These are phyloP conservation scores for Amauroascus verrucosus DNA, from an alignment of 2,329 filamentous ascomycete genomes.

Conservation along the genomic window DNA sequence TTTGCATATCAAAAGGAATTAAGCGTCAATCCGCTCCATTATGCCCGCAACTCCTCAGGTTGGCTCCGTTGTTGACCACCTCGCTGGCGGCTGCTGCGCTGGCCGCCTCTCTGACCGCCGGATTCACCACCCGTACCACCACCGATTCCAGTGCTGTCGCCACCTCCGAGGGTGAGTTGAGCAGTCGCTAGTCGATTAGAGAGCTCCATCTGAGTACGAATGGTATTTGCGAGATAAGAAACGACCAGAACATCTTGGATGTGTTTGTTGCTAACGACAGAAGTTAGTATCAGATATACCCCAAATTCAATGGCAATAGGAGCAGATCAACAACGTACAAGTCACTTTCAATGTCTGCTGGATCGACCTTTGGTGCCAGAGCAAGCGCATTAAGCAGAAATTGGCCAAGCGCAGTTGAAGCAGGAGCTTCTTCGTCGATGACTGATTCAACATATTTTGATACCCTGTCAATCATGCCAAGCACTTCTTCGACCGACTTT, in stretches of 20 bases:
- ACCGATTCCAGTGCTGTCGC: slow-evolving; percentile 30
- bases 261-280: slow-evolving; percentile 72
- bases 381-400: slow-evolving; percentile 90
- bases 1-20: background rate
- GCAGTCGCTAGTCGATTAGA: slow-evolving; percentile 88
- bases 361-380: slow-evolving; percentile 87
- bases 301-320: background rate
- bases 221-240: slow-evolving; percentile 95
- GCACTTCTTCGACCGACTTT: slow-evolving; percentile 72
- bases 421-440: slow-evolving; percentile 74
- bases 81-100: slow-evolving; percentile 37
- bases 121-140: slow-evolving; percentile 21
- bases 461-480: slow-evolving; percentile 82
- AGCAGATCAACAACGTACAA: slow-evolving; percentile 49
- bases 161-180: slow-evolving; percentile 50
- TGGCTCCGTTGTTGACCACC: slow-evolving; percentile 32
- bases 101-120: slow-evolving; percentile 28
- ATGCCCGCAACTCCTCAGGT: slow-evolving; percentile 29
- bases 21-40: background rate
- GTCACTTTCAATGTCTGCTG: slow-evolving; percentile 82
- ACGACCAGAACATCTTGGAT: slow-evolving; percentile 98
- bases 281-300: slow-evolving; percentile 25
- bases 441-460: slow-evolving; percentile 87
- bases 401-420: slow-evolving; percentile 85
- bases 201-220: slow-evolving; percentile 96